phyloP scores from a whole-genome alignment of 2,329 filamentous ascomycete genomes.

The Diaporthe citriasiana region DNA sequence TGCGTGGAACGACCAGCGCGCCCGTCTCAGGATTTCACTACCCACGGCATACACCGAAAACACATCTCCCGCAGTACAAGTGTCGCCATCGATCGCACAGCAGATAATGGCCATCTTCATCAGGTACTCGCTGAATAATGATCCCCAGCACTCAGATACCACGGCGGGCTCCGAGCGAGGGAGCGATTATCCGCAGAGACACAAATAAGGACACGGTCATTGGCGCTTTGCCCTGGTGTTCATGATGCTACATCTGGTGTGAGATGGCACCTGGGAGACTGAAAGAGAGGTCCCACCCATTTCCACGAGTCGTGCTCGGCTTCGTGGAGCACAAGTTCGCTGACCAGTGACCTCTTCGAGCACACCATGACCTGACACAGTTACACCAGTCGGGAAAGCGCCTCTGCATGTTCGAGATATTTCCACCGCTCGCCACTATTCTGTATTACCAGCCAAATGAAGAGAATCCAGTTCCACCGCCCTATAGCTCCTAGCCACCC shows the following conservation, averaged over 20 bases:
- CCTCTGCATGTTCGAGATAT: conserved; percentile 27
- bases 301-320: neutral
- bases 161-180: conserved; percentile 12
- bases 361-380: neutral
- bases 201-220: neutral
- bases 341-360: neutral
- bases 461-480: neutral
- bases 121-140: neutral
- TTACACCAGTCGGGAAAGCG: conserved; percentile 5
- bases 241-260: neutral
- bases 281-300: neutral
- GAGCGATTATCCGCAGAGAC: neutral
- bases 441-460: neutral
- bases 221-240: neutral
- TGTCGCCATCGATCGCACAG: conserved; percentile 2
- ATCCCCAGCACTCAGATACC: neutral
- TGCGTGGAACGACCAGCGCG: neutral
- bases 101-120: neutral
- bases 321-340: neutral
- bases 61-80: conserved; percentile 15
- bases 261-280: neutral
- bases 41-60: neutral
- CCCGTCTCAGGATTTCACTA: neutral
- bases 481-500: neutral
- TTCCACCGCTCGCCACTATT: neutral